phyloP scores from a whole-genome alignment of 148 eudicot genomes.

The Cornus suecica region DNA sequence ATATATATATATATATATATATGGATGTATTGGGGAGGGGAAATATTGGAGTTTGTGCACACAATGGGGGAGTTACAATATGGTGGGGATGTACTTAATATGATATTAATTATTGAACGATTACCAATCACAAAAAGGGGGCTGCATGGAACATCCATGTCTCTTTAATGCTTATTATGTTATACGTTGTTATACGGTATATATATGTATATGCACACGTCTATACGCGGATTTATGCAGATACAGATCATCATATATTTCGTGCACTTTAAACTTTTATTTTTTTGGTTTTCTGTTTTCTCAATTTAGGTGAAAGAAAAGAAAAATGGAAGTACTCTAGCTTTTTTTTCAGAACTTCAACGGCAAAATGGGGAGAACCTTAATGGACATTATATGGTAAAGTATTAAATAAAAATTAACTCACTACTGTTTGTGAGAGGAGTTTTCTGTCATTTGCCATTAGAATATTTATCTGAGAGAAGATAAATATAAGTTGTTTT shows the following conservation, averaged over 20 bases:
- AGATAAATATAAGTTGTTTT: no score
- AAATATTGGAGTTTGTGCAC: constrained; percentile 25
- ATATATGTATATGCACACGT: not conserved
- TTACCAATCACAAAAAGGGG: constrained; percentile 36
- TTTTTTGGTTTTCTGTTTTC: no score
- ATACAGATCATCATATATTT: not conserved
- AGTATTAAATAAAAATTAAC: no score
- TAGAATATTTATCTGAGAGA: no score
- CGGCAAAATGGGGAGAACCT: no score
- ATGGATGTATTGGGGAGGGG: constrained; percentile 7
- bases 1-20: no score
- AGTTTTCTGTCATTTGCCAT: no score
- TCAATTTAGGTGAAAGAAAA: no score
- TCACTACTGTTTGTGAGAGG: no score
- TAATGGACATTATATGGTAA: no score
- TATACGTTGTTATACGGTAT: constrained; percentile 10
- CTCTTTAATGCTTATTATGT: constrained; percentile 23
- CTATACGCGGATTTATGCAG: not conserved
- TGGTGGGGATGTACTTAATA: constrained; percentile 21
- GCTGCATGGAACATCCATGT: constrained; percentile 20
- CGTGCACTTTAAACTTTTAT: not conserved
- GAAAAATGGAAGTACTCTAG: not conserved
- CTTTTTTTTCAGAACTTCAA: no score
- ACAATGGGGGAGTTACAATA: constrained; percentile 51
- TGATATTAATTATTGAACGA: constrained; percentile 36